These are phyloP conservation scores for Neurospora pannonica DNA, from an alignment of 495 filamentous ascomycete species.

Conservation along the genomic window DNA sequence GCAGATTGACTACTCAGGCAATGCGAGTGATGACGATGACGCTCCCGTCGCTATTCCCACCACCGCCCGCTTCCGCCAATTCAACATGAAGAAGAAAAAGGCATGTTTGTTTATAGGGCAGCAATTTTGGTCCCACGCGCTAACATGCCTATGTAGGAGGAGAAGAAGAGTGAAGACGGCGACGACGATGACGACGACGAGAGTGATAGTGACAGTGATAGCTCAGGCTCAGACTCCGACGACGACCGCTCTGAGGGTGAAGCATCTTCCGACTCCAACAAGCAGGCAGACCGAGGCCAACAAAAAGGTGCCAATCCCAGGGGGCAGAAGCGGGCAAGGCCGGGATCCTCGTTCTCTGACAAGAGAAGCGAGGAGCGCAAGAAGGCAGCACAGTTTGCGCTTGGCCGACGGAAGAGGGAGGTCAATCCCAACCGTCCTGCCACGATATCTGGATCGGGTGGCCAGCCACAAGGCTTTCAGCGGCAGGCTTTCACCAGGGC, in stretches of 20 bases:
- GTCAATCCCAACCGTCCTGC: conserved; percentile 46
- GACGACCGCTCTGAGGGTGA: conserved; percentile 3
- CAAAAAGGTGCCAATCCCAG: neutral
- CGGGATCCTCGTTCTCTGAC: conserved; percentile 13
- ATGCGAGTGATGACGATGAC: conserved; percentile 6
- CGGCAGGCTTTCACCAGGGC: conserved; percentile 5
- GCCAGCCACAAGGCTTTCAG: conserved; percentile 5
- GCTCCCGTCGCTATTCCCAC: conserved; percentile 3
- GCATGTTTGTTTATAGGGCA: conserved; percentile 9
- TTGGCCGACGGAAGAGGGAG: conserved; percentile 46
- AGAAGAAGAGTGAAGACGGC: conserved; percentile 6
- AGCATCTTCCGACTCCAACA: neutral
- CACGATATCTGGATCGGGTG: conserved; percentile 37
- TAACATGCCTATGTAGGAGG: neutral
- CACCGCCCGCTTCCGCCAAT: conserved; percentile 20
- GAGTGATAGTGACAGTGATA: conserved; percentile 13
- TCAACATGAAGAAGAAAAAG: conserved; percentile 36
- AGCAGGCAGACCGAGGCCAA: conserved; percentile 13
- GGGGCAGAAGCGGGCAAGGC: conserved; percentile 6
- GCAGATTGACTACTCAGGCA: conserved; percentile 30
- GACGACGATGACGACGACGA: conserved; percentile 6
- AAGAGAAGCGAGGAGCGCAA: conserved; percentile 29
- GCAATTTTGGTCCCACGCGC: neutral
- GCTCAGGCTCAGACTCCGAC: neutral
- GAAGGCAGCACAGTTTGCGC: conserved; percentile 37